phyloP scores from a whole-genome alignment of 768 basidiomycete genomes.

The Agaricus bisporus region DNA sequence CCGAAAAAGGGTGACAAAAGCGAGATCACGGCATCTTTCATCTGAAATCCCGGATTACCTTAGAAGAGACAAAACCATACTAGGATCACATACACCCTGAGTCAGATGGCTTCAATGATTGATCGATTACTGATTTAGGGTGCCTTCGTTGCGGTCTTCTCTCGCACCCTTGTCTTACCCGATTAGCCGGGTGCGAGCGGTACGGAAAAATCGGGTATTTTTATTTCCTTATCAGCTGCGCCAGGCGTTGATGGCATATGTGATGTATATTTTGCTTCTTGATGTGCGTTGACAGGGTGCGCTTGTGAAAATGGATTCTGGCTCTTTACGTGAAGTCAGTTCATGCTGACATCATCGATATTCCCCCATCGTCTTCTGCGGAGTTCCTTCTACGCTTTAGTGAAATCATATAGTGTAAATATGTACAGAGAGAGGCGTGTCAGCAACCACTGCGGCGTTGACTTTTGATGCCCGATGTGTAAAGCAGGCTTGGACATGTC shows the following conservation, averaged over 20 bases:
- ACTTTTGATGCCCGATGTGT: too few species aligned
- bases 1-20: slow-evolving; percentile 3
- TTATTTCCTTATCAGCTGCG: slow-evolving; percentile 8
- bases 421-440: too few species aligned
- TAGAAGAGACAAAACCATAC: background rate
- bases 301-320: background rate
- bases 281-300: background rate
- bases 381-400: too few species aligned
- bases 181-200: slow-evolving; percentile 8
- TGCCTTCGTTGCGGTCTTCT: background rate
- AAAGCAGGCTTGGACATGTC: too few species aligned
- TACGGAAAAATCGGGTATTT: slow-evolving; percentile 12
- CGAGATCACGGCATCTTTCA: background rate
- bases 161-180: slow-evolving; percentile 3
- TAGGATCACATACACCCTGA: slow-evolving; percentile 8
- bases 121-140: slow-evolving; percentile 9
- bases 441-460: too few species aligned
- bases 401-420: too few species aligned
- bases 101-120: slow-evolving; percentile 5
- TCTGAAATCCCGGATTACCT: slow-evolving; percentile 9
- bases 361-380: too few species aligned
- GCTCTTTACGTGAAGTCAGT: too few species aligned
- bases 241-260: slow-evolving; percentile 2
- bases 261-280: slow-evolving; percentile 1
- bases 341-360: too few species aligned